Percentiles rank a stretch among this genome's conserved stretches.
These are phyloP conservation scores for Ascochyta lentis DNA, from an alignment of 2,329 filamentous ascomycete species.

Conservation along the genomic window DNA sequence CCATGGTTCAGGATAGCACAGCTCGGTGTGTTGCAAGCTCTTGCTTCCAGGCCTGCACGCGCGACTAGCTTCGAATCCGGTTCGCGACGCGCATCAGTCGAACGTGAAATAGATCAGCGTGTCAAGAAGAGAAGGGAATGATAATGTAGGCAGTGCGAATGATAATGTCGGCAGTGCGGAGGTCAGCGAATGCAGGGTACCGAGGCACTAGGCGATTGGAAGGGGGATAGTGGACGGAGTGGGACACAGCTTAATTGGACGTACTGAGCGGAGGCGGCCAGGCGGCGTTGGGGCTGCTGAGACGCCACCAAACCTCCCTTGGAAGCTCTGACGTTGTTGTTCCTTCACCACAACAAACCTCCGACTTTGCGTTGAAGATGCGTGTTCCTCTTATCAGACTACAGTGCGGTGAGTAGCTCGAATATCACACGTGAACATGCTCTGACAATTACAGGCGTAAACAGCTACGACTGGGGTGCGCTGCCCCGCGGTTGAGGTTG, in stretches of 20 bases:
- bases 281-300: slow-evolving; percentile 14
- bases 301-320: slow-evolving; percentile 24
- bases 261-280: slow-evolving; percentile 21
- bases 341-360: slow-evolving; percentile 15
- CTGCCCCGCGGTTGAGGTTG: slow-evolving; percentile 33
- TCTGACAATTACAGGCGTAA: slow-evolving; percentile 71
- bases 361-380: slow-evolving; percentile 33
- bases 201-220: slow-evolving; percentile 29
- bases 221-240: slow-evolving; percentile 25
- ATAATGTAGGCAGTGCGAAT: slow-evolving; percentile 13
- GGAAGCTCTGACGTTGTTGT: slow-evolving; percentile 21
- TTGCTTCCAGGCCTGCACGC: slow-evolving; percentile 16
- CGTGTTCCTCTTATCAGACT: slow-evolving; percentile 81
- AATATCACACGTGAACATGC: not conserved
- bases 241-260: slow-evolving; percentile 31
- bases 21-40: slow-evolving; percentile 1
- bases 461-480: slow-evolving; percentile 96
- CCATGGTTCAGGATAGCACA: slow-evolving; percentile 45
- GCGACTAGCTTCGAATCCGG: slow-evolving; percentile 7
- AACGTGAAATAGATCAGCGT: not conserved
- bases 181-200: slow-evolving; percentile 22
- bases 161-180: slow-evolving; percentile 12
- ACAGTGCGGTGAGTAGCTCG: slow-evolving; percentile 66
- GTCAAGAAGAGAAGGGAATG: not conserved
- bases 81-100: slow-evolving; percentile 16